Percentiles rank a stretch among this genome's conserved stretches.
Evolutionary conservation across 1,284 basidiomycete genomes (phyloP).

Genomic region (Takashimella koratensis): DNA sequence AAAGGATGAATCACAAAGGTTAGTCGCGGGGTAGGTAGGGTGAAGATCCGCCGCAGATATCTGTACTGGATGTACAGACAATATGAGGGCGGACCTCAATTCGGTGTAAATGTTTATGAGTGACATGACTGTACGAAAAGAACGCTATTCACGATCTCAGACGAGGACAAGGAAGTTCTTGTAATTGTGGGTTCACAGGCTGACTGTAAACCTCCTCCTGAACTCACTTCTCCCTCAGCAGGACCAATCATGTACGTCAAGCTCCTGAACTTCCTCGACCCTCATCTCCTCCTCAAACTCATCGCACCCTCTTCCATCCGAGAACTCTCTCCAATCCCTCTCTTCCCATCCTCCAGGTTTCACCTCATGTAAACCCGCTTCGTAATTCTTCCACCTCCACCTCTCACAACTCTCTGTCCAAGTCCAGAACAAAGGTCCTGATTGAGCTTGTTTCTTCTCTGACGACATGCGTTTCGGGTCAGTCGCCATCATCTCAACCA

Average conservation of each 20-base stretch:
- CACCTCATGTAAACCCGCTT: slow-evolving; percentile 22
- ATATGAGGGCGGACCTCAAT: no score
- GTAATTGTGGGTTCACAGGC: no score
- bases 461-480: not conserved
- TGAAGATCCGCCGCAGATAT: no score
- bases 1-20: no score
- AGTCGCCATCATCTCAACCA: slow-evolving; percentile 10
- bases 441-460: slow-evolving; percentile 5
- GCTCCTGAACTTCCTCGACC: slow-evolving; percentile 22
- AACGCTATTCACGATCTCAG: no score
- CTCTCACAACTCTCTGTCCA: slow-evolving; percentile 30
- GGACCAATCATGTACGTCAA: slow-evolving; percentile 36
- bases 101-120: no score
- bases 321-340: slow-evolving; percentile 39
- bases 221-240: no score
- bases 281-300: slow-evolving; percentile 26
- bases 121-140: no score
- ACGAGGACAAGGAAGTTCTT: no score
- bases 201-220: no score
- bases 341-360: slow-evolving; percentile 35
- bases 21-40: no score
- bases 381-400: slow-evolving; percentile 37
- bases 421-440: slow-evolving; percentile 27
- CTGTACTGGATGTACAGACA: no score
- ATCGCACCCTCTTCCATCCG: slow-evolving; percentile 29